Conservation (phyloP, 805 yeast genomes). For the Zygotorulaspora sp. region DNA sequence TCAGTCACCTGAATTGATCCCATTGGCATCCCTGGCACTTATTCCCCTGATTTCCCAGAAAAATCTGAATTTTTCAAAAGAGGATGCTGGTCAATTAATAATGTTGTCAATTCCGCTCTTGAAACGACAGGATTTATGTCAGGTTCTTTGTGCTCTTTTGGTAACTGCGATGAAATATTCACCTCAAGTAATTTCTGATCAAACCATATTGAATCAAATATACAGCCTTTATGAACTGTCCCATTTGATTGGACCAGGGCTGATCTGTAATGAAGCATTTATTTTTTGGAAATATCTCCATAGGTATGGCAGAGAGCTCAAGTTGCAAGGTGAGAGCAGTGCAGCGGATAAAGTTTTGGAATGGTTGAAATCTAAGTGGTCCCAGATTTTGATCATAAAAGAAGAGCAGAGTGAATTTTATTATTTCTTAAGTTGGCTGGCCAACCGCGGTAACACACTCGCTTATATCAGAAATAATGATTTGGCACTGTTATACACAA, state of each 20-base stretch:
- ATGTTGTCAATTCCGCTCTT: slow-evolving; percentile 36
- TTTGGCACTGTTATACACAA: too few species aligned
- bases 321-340: slow-evolving; percentile 30
- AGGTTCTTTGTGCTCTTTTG: slow-evolving; percentile 27
- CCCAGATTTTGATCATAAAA: slow-evolving; percentile 16
- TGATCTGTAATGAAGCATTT: slow-evolving; percentile 44
- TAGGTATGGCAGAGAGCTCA: slow-evolving; percentile 35
- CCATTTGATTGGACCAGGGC: slow-evolving; percentile 58
- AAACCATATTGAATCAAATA: slow-evolving; percentile 42
- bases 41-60: slow-evolving; percentile 23
- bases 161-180: slow-evolving; percentile 22
- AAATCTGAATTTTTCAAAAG: slow-evolving; percentile 5
- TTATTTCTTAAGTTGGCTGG: slow-evolving; percentile 43
- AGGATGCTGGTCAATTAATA: slow-evolving; percentile 23
- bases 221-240: slow-evolving; percentile 49
- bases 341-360: slow-evolving; percentile 37
- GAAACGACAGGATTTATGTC: slow-evolving; percentile 22
- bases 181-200: slow-evolving; percentile 32
- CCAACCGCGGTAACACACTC: slow-evolving; percentile 23
- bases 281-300: slow-evolving; percentile 50
- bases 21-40: slow-evolving; percentile 23
- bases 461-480: too few species aligned
- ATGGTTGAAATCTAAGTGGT: slow-evolving; percentile 54
- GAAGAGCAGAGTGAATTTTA: slow-evolving; percentile 26
- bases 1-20: slow-evolving; percentile 14